phyloP scores from a whole-genome alignment of 768 basidiomycete species.

The Leucocoprinus sp. region DNA sequence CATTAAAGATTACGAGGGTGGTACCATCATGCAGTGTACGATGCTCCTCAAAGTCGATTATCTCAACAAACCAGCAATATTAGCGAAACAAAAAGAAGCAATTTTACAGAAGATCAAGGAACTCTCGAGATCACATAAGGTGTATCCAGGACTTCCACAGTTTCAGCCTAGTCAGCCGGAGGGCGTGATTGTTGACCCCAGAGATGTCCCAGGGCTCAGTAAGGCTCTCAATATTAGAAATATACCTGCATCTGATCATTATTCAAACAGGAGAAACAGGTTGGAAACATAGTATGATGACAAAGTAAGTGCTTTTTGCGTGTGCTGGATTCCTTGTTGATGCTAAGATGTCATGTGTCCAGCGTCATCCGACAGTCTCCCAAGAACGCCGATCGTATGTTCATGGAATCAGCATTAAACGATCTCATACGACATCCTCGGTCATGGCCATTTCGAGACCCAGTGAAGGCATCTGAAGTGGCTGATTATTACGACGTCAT shows the following conservation, averaged over 20 bases:
- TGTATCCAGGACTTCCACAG: conserved; percentile 71
- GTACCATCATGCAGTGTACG: conserved; percentile 97
- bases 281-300: conserved; percentile 81
- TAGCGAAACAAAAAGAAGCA: conserved; percentile 81
- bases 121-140: conserved; percentile 77
- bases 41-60: conserved; percentile 94
- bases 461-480: conserved; percentile 76
- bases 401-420: conserved; percentile 70
- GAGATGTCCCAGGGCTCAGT: conserved; percentile 85
- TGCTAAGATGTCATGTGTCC: neutral
- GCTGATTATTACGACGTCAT: conserved; percentile 87
- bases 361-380: conserved; percentile 29
- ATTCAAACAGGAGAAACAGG: conserved; percentile 70
- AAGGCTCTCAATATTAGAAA: conserved; percentile 19
- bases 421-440: conserved; percentile 71
- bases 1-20: conserved; percentile 99
- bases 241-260: conserved; percentile 5
- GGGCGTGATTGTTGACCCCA: conserved; percentile 53
- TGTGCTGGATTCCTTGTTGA: neutral
- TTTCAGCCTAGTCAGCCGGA: conserved; percentile 55
- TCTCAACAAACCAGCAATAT: conserved; percentile 65
- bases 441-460: conserved; percentile 82
- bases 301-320: conserved; percentile 41
- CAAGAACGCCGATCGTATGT: conserved; percentile 48
- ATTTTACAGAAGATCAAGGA: conserved; percentile 83